A percentile compares a stretch with the other conserved stretches of the same genome.
Evolutionary conservation across 495 filamentous ascomycete genomes (phyloP).

Genomic region (Penicillium nucicola): DNA sequence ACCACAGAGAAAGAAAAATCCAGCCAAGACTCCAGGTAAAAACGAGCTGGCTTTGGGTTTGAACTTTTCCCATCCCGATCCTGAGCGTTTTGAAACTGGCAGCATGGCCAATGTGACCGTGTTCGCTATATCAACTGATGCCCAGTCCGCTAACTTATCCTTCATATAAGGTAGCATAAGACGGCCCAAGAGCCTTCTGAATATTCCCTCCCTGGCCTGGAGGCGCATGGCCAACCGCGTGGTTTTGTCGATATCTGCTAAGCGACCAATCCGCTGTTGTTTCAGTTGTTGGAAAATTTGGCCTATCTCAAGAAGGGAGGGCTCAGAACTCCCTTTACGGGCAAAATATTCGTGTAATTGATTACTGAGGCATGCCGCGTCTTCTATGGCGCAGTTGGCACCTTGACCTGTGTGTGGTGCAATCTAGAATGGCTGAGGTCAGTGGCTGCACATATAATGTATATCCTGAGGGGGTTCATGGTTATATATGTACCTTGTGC

Average conservation of each 20-base stretch:
- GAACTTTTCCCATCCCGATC: no score
- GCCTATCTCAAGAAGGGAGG: no score
- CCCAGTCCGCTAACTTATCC: neutral
- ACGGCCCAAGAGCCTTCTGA: neutral
- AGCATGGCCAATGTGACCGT: no score
- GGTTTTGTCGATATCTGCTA: neutral
- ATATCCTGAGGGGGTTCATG: neutral
- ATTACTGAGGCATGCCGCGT: conserved; percentile 43
- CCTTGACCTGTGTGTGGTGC: conserved; percentile 12
- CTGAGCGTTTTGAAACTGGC: no score
- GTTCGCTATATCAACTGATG: neutral
- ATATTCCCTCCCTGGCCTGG: no score
- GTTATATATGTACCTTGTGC: neutral
- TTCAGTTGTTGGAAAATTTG: neutral
- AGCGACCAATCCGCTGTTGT: neutral
- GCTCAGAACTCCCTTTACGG: no score
- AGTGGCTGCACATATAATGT: conserved; percentile 14
- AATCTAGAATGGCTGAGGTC: neutral
- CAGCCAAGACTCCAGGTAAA: no score
- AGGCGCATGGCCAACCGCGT: no score
- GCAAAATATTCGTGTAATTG: no score
- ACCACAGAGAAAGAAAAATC: no score
- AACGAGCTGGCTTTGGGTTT: no score
- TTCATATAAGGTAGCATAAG: neutral
- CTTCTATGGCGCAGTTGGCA: conserved; percentile 29